These are phyloP conservation scores for Ilex asprella DNA, from an alignment of 257 asterid species.

Conservation along the genomic window DNA sequence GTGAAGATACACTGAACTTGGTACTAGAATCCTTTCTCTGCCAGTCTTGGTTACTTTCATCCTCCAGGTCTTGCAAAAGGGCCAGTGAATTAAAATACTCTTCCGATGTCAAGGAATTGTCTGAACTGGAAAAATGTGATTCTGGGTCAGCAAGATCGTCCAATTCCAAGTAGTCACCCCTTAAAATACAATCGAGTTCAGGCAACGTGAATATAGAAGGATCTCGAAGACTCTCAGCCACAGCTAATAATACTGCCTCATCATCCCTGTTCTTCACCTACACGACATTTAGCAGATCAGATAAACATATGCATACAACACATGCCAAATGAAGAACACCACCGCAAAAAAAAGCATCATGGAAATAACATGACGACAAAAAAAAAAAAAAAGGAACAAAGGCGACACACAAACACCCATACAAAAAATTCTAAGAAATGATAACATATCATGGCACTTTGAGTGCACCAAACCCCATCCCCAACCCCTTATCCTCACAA, in stretches of 20 bases:
- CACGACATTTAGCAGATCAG: not conserved
- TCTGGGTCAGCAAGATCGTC: slow-evolving; percentile 36
- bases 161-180: slow-evolving; percentile 54
- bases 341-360: not conserved
- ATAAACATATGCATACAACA: not conserved
- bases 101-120: slow-evolving; percentile 47
- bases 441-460: no score
- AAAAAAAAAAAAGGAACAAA: not conserved
- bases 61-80: slow-evolving; percentile 38
- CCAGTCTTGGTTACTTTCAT: slow-evolving; percentile 11
- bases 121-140: slow-evolving; percentile 54
- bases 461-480: no score
- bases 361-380: not conserved
- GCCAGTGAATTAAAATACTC: slow-evolving; percentile 45
- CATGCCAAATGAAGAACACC: no score
- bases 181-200: slow-evolving; percentile 23
- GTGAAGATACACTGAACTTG: slow-evolving; percentile 18
- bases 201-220: slow-evolving; percentile 9
- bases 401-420: no score
- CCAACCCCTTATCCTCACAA: no score
- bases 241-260: slow-evolving; percentile 13
- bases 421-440: no score
- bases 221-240: slow-evolving; percentile 17
- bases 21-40: slow-evolving; percentile 23
- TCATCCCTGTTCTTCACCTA: slow-evolving; percentile 16